Base-by-base conservation (phyloP, 129 eudicot species). In the Centaurea solstitialis region DNA sequence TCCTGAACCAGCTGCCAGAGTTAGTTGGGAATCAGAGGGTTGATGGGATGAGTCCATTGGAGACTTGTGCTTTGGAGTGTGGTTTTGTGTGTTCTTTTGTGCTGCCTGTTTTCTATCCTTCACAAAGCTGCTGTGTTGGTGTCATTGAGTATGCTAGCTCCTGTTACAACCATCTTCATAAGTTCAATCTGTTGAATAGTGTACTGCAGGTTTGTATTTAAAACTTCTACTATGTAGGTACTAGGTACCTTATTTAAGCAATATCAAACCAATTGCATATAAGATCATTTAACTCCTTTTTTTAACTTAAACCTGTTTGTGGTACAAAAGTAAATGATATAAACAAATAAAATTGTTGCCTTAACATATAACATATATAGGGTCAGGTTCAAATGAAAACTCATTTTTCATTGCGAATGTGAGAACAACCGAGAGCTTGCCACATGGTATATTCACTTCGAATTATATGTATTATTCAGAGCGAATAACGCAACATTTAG, bases 101-200 rank as follows among this genome's bases (percentile, higher is more conserved):
- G 67, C 8, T 81, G 5, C 80, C 80, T 9, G 18, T 81, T 18
- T 75, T 37, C 47, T 50, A 5, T 57, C 15, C 41, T 74, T 35
- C 41, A 30, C 26, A 66, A 66, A 74, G 33, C 61, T 15, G 35
- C 6, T 81, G 80, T 37, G 9, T 81, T 75, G 80, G 80, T 67
- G 72, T 81, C 24, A 0, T 81, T 18, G 35, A 68, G 39, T 68
- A 23, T 37, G 0, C 7, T 8, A 3, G 43, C 3, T 20, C 3
- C 11, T 7, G 4, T 21, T 4, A 9, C 26, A 0, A 0, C 9
- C 23, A 62, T 76, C 15, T 9, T 30, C 21, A 3, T 5, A 1
- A 37, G 13, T 76, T 76, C 35, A 62, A 12, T 10, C 28, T 10
- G 4, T 62, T 76, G 57, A 76, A 37, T 35, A 10, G 20, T 2